Evolutionary conservation across 1,284 basidiomycete genomes (phyloP).

Genomic region (Ganoderma resinaceum): DNA sequence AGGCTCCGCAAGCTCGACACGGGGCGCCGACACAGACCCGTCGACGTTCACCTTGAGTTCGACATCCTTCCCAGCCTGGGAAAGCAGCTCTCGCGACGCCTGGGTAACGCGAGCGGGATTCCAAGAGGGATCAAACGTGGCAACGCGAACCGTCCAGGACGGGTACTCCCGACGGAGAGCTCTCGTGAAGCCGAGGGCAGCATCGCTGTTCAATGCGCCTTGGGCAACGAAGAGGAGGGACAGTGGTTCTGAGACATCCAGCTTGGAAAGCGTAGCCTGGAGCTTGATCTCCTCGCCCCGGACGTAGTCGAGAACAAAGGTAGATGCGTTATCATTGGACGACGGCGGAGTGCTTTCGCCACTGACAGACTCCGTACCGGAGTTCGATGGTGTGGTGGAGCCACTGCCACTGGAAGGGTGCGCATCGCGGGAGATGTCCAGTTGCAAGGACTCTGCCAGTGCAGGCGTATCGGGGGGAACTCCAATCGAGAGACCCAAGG

Average conservation of each 20-base stretch:
- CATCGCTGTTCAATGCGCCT: conserved; percentile 26
- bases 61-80: conserved; percentile 3
- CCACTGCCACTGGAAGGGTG: neutral
- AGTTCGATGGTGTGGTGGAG: neutral
- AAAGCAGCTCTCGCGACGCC: neutral
- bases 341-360: neutral
- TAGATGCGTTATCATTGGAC: neutral
- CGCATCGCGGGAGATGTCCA: neutral
- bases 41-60: conserved; percentile 21
- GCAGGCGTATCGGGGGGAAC: neutral
- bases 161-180: conserved; percentile 30
- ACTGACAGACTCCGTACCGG: neutral
- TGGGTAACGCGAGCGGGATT: neutral
- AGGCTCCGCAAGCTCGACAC: conserved; percentile 15
- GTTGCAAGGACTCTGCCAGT: conserved; percentile 27
- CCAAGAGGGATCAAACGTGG: conserved; percentile 22
- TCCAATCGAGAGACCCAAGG: neutral
- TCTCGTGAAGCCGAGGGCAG: conserved; percentile 28
- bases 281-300: conserved; percentile 27
- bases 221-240: conserved; percentile 28
- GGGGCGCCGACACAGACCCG: conserved; percentile 19
- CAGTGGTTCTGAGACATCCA: conserved; percentile 19
- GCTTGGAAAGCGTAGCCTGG: conserved; percentile 15
- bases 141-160: conserved; percentile 27
- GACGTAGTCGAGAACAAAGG: conserved; percentile 24